A percentile compares a stretch with the other conserved stretches of the same genome.
These are phyloP conservation scores for Quercus wislizeni DNA, from an alignment of 306 rosid genomes.

Conservation along the genomic window DNA sequence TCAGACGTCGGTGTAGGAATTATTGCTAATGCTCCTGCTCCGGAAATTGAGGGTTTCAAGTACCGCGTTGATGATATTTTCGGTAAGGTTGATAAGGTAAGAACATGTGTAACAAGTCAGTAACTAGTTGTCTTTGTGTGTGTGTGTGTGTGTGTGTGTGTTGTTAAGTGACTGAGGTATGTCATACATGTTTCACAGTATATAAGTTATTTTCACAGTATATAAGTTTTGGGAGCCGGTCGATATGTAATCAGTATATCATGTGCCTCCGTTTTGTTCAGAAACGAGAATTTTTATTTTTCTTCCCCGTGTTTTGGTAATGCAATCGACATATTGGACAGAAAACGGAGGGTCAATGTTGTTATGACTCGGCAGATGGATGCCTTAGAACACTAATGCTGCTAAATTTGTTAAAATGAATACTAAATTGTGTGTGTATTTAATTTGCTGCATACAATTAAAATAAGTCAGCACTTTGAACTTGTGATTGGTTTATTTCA, in stretches of 20 bases:
- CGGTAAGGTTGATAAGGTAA: conserved; percentile 59
- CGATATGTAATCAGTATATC: not conserved
- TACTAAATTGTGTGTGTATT: too few relatives aligned
- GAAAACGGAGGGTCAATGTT: too few relatives aligned
- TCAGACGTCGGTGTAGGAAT: conserved; percentile 22
- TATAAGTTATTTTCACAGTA: not conserved
- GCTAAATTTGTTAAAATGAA: too few relatives aligned
- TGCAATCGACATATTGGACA: too few relatives aligned
- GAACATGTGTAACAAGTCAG: conserved; percentile 2
- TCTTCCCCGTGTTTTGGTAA: too few relatives aligned
- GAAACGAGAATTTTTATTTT: not conserved
- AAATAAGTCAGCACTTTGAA: too few relatives aligned
- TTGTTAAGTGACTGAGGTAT: not conserved
- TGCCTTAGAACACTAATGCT: too few relatives aligned
- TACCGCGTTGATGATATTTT: conserved; percentile 48
- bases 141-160: not conserved
- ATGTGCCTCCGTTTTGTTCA: not conserved
- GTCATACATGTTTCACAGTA: too few relatives aligned
- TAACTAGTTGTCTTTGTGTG: not conserved
- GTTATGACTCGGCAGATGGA: too few relatives aligned
- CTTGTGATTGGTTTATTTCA: too few relatives aligned
- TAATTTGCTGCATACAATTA: too few relatives aligned
- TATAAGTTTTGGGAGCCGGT: not conserved
- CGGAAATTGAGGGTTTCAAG: conserved; percentile 45
- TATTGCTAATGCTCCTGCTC: conserved; percentile 10